Evolutionary conservation across 2,329 filamentous ascomycete species (phyloP), one percentile per base, ranked within the genome.

Genomic region (Huntiella moniliformis): DNA sequence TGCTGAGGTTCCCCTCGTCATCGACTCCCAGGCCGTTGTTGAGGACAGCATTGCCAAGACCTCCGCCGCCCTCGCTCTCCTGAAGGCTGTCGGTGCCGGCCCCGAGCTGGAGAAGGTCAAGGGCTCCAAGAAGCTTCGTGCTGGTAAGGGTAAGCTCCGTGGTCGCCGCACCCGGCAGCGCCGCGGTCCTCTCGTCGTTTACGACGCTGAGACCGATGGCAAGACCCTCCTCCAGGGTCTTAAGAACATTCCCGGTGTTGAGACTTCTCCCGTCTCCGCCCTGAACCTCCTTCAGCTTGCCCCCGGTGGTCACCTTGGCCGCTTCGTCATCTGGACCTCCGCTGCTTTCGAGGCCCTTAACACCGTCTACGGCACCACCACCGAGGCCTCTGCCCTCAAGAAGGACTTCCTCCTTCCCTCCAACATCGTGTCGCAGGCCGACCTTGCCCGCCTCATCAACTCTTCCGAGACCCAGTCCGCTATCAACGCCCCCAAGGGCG

Each of bases 221-320:
- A 92, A 87, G 73, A 82, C 92, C 64, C 78, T 98, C 56, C 74
- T 88, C 64, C 77, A 74, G 62, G 88, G 86, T 60, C 95, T 95
- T 84, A 87, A 91, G 76, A 98, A 98, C 81, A 82, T 98, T 62
- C 78, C 91, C 61, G 91, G 91, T 71, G 87, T 96, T 57, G 91
- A 98, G 82, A 94, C 86, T 56, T 87, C 75, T 62, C 80, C 87
- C 57, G 87, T 95, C 67, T 87, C 81, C 70, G 73, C 85, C 55
- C 78, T 98, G 61, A 95, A 96, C 79, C 87, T 96, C 61, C 85
- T 98, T 66, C 91, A 98, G 77, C 85, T 98, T 64, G 91, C 91
- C 56, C 91, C 91, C 57, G 91, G 91, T 76, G 92, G 91, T 61
- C 91, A 98, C 73, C 83, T 98, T 58, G 91, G 91, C 60, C 91